phyloP scores from a whole-genome alignment of 179 eudicot genomes.

The Spinacia oleracea region DNA sequence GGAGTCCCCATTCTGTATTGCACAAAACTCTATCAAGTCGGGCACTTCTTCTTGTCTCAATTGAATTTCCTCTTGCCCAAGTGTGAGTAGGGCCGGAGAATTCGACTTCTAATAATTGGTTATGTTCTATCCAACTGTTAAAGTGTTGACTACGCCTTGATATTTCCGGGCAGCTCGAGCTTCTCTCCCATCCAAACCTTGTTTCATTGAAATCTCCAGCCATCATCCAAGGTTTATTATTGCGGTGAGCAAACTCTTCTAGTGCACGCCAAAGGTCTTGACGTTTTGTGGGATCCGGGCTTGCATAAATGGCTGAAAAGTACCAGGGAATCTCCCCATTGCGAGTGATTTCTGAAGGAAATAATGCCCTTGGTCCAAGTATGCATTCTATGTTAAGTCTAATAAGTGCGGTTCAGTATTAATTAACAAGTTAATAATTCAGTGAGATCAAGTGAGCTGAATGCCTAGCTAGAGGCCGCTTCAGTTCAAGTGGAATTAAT shows the following conservation, averaged over 20 bases:
- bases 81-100: background rate
- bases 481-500: no score
- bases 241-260: background rate
- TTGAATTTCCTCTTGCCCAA: background rate
- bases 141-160: background rate
- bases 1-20: background rate
- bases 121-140: background rate
- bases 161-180: background rate
- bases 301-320: background rate
- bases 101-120: background rate
- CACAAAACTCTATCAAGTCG: background rate
- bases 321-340: background rate
- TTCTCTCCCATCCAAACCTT: background rate
- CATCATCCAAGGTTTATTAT: background rate
- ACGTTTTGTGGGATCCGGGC: background rate
- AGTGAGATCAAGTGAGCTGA: no score
- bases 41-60: background rate
- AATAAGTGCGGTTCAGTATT: no score
- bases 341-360: no score
- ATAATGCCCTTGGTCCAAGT: no score
- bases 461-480: no score
- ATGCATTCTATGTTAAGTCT: no score
- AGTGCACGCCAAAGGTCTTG: background rate
- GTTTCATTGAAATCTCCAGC: background rate
- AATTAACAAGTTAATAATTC: no score